Conservation (phyloP, 2,329 filamentous ascomycete genomes). For the Trichoderma endophyticum region DNA sequence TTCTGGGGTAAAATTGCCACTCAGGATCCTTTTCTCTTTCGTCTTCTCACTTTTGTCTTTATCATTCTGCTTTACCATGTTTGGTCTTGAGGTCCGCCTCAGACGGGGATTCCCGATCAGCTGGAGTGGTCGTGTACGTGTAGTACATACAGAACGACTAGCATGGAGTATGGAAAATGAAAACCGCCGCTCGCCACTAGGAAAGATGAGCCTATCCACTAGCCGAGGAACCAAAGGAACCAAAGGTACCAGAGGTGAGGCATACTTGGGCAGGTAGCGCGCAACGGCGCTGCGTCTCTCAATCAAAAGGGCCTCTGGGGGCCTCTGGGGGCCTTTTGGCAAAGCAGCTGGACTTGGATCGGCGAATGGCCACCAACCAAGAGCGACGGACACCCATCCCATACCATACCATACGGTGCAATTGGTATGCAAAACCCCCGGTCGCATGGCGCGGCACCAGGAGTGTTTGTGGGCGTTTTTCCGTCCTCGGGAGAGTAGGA, state of each 20-base stretch:
- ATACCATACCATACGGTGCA: not conserved
- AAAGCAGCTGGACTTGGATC: not conserved
- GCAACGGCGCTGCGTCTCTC: not conserved
- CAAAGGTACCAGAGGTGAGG: not conserved
- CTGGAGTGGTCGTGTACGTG: not conserved
- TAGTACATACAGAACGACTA: not conserved
- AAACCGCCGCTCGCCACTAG: not conserved
- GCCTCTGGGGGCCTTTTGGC: not conserved
- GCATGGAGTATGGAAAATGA: not conserved
- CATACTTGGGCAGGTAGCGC: not conserved
- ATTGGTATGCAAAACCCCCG: not conserved
- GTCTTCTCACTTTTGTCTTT: not conserved
- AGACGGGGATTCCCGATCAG: not conserved
- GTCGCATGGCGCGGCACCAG: not conserved
- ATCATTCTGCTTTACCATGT: not conserved
- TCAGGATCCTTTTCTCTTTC: not conserved
- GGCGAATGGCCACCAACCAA: not conserved
- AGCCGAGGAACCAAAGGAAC: not conserved
- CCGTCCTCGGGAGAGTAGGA: not conserved
- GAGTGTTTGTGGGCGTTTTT: not conserved
- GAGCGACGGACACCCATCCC: not conserved
- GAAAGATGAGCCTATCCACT: not conserved
- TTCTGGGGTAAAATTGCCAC: not conserved
- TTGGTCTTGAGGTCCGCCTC: not conserved
- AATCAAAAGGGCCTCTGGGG: not conserved